Evolutionary conservation across 805 yeast species (phyloP), one percentile per base, ranked within the genome.

Genomic region (Metschnikowia gelsemii): DNA sequence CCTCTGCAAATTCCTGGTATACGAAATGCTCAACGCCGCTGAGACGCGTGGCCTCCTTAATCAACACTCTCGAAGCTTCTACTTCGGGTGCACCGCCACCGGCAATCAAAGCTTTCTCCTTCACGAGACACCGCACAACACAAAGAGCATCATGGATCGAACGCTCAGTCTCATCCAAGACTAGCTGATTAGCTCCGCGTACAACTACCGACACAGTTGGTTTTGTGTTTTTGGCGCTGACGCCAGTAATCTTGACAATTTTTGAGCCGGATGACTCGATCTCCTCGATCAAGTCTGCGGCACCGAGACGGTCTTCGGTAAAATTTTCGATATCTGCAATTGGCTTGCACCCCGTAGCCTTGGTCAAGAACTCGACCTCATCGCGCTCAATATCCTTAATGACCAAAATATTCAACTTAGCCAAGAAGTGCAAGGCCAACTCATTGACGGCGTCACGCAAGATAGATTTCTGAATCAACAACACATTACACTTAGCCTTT

Each of bases 21-120:
- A 95, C 90, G 50, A 87, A 79, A 42, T 91, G 90, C 63, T 89
- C 95, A 8, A 87, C 86, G 37, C 97, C 97, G 14, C 86, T 77
- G 51, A 84, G 72, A 39, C 78, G 69, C 50, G 80, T 75, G 22
- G 95, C 75, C 62, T 88, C 95, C 52, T 79, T 80, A 53, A 77
- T 70, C 51, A 89, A 68, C 11, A 78, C 77, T 49, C 91, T 79
- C 8, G 96, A 80, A 6, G 87, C 82, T 70, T 90, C 96, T 51
- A 89, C 80, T 67, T 89, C 97, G 33, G 98, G 96, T 5, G 99
- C 98, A 56, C 98, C 99, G 50, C 99, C 99, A 56, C 99, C 99
- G 11, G 98, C 96, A 68, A 93, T 89, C 59, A 86, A 71, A 1
- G 90, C 96, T 58, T 78, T 84, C 62, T 87, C 88, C 60, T 88